Conservation (phyloP, 305 asterid genomes). For the Fraxinus greggii region DNA sequence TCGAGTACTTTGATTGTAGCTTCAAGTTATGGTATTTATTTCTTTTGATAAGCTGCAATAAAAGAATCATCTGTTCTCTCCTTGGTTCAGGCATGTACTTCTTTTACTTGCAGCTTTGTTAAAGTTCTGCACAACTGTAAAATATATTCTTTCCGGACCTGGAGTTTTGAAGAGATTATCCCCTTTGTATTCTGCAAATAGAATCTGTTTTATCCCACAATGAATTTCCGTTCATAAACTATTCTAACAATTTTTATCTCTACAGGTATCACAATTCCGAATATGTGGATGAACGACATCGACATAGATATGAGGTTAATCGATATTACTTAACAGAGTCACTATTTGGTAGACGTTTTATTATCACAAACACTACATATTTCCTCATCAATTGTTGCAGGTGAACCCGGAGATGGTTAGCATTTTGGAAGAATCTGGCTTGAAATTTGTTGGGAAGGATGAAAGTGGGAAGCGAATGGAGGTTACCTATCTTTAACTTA, state of each 20-base stretch:
- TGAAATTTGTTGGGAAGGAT: conserved; percentile 88
- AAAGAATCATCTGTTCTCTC: background rate
- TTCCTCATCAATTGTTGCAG: conserved; percentile 38
- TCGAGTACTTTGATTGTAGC: background rate
- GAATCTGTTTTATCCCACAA: conserved; percentile 2
- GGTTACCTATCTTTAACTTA: conserved; percentile 38
- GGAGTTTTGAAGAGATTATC: background rate
- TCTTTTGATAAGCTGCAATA: background rate
- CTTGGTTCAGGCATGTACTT: background rate
- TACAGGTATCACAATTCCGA: conserved; percentile 70
- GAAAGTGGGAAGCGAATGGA: conserved; percentile 92
- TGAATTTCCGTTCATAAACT: background rate
- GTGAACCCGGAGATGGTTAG: conserved; percentile 81
- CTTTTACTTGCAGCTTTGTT: background rate
- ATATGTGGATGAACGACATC: conserved; percentile 81
- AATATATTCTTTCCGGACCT: background rate
- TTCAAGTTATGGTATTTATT: background rate
- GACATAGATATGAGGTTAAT: conserved; percentile 93
- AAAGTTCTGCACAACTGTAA: background rate
- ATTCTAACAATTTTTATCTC: conserved; percentile 20
- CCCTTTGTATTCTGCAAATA: background rate
- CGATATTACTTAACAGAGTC: background rate
- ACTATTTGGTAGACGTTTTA: conserved; percentile 8
- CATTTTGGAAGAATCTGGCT: conserved; percentile 68
- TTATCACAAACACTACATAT: conserved; percentile 1